Conservation (phyloP, 2,329 filamentous ascomycete genomes). For the Epichloe gansuensis region DNA sequence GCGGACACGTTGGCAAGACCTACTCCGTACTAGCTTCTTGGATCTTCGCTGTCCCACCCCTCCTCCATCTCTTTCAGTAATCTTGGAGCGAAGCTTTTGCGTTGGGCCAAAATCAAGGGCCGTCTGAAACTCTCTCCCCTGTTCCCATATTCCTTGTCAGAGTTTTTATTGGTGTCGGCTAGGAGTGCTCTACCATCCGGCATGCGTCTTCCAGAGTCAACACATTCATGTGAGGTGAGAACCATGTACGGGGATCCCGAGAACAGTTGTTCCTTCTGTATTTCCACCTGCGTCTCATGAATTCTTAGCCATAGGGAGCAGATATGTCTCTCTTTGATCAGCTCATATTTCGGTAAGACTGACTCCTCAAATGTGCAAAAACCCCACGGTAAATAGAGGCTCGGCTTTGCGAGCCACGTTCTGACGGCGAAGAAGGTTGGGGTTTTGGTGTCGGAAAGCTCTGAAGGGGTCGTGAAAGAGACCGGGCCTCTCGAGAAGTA, state of each 20-base stretch:
- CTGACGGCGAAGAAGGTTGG: no score
- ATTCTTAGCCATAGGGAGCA: not conserved
- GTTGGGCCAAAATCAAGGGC: not conserved
- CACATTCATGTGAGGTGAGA: conserved; percentile 5
- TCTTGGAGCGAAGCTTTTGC: not conserved
- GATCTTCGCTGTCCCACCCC: conserved; percentile 1
- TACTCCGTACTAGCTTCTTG: not conserved
- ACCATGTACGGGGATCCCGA: conserved; percentile 2
- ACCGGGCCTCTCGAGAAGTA: not conserved
- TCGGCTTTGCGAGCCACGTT: no score
- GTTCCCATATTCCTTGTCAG: not conserved
- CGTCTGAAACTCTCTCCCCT: not conserved
- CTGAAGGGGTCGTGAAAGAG: not conserved
- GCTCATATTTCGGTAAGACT: no score
- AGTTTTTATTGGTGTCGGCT: not conserved
- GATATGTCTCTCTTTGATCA: not conserved
- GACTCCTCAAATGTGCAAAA: no score
- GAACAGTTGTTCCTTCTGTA: not conserved
- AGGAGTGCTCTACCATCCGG: not conserved
- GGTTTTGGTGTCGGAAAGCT: no score
- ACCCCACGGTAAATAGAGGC: no score
- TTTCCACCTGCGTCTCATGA: not conserved
- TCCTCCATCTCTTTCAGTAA: conserved; percentile 1
- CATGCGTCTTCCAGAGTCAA: not conserved
- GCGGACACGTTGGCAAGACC: conserved; percentile 16